These are phyloP conservation scores for Fistulinella staudtii DNA, from an alignment of 1,284 basidiomycete genomes.

Conservation along the genomic window DNA sequence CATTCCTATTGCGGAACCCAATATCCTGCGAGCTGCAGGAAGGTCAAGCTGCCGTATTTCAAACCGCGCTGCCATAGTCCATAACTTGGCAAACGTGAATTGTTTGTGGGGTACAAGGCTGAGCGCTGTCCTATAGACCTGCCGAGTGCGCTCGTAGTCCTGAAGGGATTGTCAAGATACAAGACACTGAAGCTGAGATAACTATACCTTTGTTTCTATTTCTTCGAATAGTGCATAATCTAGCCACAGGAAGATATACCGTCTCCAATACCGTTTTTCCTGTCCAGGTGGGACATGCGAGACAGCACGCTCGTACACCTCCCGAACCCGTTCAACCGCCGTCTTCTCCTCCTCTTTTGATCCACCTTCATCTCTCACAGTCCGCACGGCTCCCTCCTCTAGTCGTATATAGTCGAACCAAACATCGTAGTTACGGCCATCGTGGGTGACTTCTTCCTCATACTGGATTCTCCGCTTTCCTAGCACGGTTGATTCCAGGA, in stretches of 20 bases:
- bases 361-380: conserved; percentile 73
- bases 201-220: conserved; percentile 79
- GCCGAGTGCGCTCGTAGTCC: conserved; percentile 82
- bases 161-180: conserved; percentile 29
- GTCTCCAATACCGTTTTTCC: conserved; percentile 89
- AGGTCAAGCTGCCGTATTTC: conserved; percentile 87
- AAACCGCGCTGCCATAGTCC: conserved; percentile 89
- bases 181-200: neutral
- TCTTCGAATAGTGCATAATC: conserved; percentile 98
- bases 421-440: conserved; percentile 91
- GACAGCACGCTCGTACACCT: conserved; percentile 96
- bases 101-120: conserved; percentile 90
- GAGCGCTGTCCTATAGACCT: conserved; percentile 91
- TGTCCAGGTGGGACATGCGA: conserved; percentile 88
- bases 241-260: conserved; percentile 97
- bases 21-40: conserved; percentile 80
- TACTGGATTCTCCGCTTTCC: conserved; percentile 97
- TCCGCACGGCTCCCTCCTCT: conserved; percentile 84
- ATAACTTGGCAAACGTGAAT: conserved; percentile 97
- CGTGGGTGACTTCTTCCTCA: conserved; percentile 88
- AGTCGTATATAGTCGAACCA: conserved; percentile 97
- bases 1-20: conserved; percentile 92
- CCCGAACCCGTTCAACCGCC: conserved; percentile 67
- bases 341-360: conserved; percentile 62
- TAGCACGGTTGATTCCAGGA: conserved; percentile 90